Percentiles rank a stretch among this genome's conserved stretches.
Evolutionary conservation across 2,329 filamentous ascomycete species (phyloP).

Genomic region (Botryotinia calthae): DNA sequence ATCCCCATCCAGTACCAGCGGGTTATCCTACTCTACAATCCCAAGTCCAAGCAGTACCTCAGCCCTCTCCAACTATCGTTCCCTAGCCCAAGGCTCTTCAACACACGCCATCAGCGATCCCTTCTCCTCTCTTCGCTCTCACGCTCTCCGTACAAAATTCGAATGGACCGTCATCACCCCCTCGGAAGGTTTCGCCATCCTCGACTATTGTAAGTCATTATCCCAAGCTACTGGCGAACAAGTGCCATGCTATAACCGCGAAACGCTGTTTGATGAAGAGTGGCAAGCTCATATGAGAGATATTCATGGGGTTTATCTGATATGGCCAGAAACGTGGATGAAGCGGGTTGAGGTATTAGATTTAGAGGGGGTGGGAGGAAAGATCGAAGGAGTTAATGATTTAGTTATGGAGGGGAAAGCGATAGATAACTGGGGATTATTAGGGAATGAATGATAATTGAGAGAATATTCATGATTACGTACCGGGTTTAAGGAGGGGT

Average conservation of each 20-base stretch:
- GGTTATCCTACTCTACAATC: conserved; percentile 27
- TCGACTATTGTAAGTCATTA: conserved; percentile 33
- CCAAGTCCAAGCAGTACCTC: conserved; percentile 16
- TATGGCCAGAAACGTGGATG: conserved; percentile 39
- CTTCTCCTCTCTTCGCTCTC: conserved; percentile 31
- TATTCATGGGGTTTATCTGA: conserved; percentile 35
- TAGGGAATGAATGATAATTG: neutral
- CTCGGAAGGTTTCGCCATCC: conserved; percentile 33
- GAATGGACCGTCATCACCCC: conserved; percentile 36
- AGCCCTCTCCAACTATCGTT: neutral
- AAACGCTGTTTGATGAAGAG: conserved; percentile 37
- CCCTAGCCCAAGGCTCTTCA: neutral
- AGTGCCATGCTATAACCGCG: conserved; percentile 35
- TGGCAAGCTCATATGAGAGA: conserved; percentile 38
- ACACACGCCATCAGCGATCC: conserved; percentile 24
- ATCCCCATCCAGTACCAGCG: conserved; percentile 23
- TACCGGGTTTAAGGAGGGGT: neutral
- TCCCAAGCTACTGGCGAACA: conserved; percentile 20
- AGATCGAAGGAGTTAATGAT: conserved; percentile 35
- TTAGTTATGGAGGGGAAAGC: conserved; percentile 32
- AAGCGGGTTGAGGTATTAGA: conserved; percentile 36
- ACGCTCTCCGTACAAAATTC: conserved; percentile 32
- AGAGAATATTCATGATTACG: neutral
- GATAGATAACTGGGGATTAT: neutral
- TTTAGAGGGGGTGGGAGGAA: conserved; percentile 33